phyloP scores from a whole-genome alignment of 2,329 filamentous ascomycete genomes.

The Chrysoporthe deuterocubensis region DNA sequence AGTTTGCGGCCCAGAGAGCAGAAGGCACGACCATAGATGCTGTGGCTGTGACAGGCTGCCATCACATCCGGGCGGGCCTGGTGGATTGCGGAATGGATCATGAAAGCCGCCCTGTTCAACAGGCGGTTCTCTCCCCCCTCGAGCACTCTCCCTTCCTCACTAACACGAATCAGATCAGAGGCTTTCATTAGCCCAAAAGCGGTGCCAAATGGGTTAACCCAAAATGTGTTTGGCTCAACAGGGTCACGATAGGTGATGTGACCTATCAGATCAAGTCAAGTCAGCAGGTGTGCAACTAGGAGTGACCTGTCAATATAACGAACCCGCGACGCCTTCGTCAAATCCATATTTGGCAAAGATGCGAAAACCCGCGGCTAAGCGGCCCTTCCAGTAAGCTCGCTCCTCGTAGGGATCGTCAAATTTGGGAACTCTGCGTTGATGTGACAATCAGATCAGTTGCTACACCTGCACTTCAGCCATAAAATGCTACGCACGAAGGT shows the following conservation, averaged over 20 bases:
- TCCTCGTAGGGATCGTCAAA: constrained; percentile 43
- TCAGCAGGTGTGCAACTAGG: constrained; percentile 7
- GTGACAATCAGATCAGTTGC: not conserved
- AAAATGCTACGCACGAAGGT: not conserved
- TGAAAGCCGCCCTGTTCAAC: constrained; percentile 43
- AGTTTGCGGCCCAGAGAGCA: constrained; percentile 63
- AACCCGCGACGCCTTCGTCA: constrained; percentile 67
- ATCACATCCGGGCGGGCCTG: constrained; percentile 56
- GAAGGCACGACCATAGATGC: constrained; percentile 60
- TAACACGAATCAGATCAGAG: constrained; percentile 65
- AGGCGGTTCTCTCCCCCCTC: constrained; percentile 57
- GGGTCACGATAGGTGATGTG: constrained; percentile 45
- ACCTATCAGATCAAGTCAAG: not conserved
- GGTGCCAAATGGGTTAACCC: constrained; percentile 71
- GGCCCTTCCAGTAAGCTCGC: constrained; percentile 57
- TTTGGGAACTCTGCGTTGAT: constrained; percentile 20
- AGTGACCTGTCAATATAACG: constrained; percentile 59
- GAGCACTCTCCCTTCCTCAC: constrained; percentile 63
- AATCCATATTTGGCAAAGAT: constrained; percentile 62
- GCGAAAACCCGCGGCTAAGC: constrained; percentile 59
- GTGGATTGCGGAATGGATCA: constrained; percentile 57
- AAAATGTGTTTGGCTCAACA: constrained; percentile 64
- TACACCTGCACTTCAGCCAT: not conserved
- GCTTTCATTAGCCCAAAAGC: constrained; percentile 47
- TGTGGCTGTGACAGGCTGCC: constrained; percentile 60